Evolutionary conservation across 768 basidiomycete genomes (phyloP), one percentile per base, ranked within the genome.

Genomic region (Kondoa malvinella): DNA sequence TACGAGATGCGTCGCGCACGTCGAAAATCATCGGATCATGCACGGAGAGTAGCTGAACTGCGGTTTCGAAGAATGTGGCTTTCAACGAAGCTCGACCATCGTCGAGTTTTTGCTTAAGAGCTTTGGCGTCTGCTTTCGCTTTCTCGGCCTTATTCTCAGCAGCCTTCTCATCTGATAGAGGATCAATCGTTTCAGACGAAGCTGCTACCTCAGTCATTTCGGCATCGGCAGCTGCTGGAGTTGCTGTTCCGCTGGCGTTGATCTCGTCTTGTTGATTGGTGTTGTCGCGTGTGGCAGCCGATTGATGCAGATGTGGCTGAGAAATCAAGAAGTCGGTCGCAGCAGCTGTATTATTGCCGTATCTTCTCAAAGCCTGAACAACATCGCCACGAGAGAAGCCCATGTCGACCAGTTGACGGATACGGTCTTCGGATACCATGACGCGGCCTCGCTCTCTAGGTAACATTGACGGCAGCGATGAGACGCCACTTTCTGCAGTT

Each of bases 331-430:
- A 79, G 72, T 97, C 92, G 0, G 94, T 87, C 2, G 95, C 95
- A 2, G 87, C 84, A 57, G 81, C 85, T 73, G 95, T 81, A 74
- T 95, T 92, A 77, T 97, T 97, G 70, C 87, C 84, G 2, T 87
- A 85, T 14, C 92, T 87, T 25, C 81, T 77, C 50, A 99, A 80
- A 2, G 94, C 94, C 65, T 86, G 83, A 74, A 88, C 87, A 1
- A 86, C 89, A 15, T 89, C 88, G 56, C 84, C 82, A n/a, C 91
- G 84, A 34, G 87, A 84, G 80, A 97, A 99, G 59, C 95, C 95
- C 95, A 99, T 97, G 73, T 97, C 95, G 12, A 84, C 86, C 66
- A 97, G 80, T 73, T 90, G 87, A 64, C 83, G 83, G 65, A 96
- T 84, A 34, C 86, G 83, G 59, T 81, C 81, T 75, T 92, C 89